Evolutionary conservation across 129 eudicot species (phyloP), one percentile per base, ranked within the genome.

Genomic region (Ambrosia artemisiifolia): DNA sequence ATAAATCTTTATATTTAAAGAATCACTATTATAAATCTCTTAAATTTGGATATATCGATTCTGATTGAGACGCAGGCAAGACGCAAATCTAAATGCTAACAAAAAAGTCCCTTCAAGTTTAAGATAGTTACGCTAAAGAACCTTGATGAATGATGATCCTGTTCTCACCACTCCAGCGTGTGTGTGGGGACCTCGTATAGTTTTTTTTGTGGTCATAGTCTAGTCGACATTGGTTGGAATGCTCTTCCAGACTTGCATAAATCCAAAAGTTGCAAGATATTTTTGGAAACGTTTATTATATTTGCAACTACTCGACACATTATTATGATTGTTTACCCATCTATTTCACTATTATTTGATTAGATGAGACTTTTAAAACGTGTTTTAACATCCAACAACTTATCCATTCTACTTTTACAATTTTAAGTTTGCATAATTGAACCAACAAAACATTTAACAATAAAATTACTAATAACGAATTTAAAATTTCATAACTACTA

Each of bases 141-240:
- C 54, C 63, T 57, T 47, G 49, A 67, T 44, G 28, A 24, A 24
- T 40, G 44, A 40, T 16, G 18, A 44, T 67, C 44, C 53, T 44
- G 40, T 9, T 67, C 17, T 67, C 32, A 20, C 3, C 13, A 9
- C 28, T 24, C 28, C 28, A 24, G 28, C 28, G 6, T 28, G 53
- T 9, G 49, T 9, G 74, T 76, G 53, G 80, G 80, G 80, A 34
- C 80, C 80, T 44, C 57, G 43, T 18, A 57, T 33, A 7, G 28
- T 24, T 36, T 12, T 51, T 40, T 14, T 3, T 76, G 80, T 76
- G 80, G 80, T 57, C 60, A 54, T 12, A 14, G 19, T 76, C 12
- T n/a, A 57, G 80, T 76, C 74, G 80, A 76, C 74, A 68, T 59
- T 63, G 43, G 13, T 76, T 53, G 74, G 67, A 66, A 75, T 51